A percentile compares a stretch with the other conserved stretches of the same genome.
Evolutionary conservation across 495 filamentous ascomycete species (phyloP).

Genomic region (Aspergillus coremiiformis): DNA sequence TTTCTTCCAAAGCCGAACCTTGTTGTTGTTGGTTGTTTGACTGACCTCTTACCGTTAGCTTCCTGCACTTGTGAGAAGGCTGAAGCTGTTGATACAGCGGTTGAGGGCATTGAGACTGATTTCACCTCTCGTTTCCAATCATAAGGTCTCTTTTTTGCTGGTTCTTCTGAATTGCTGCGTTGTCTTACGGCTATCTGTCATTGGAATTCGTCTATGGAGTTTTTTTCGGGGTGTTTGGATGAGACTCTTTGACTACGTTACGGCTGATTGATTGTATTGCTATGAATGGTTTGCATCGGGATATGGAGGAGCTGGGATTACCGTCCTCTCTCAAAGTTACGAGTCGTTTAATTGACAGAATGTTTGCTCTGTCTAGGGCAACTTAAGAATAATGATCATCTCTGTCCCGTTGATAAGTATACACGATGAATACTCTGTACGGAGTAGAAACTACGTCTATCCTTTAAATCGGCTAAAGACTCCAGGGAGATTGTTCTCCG

Average conservation of each 20-base stretch:
- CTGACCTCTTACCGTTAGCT: slow-evolving; percentile 34
- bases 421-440: background rate
- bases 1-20: slow-evolving; percentile 10
- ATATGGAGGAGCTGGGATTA: too few species aligned
- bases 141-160: background rate
- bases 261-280: background rate
- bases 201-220: background rate
- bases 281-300: background rate
- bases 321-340: too few species aligned
- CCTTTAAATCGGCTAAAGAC: background rate
- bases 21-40: background rate
- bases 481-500: too few species aligned
- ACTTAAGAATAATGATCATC: background rate
- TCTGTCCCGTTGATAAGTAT: background rate
- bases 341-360: background rate
- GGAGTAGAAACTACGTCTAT: background rate
- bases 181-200: background rate
- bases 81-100: slow-evolving; percentile 38
- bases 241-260: background rate
- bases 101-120: slow-evolving; percentile 58
- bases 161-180: background rate
- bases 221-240: background rate
- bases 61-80: slow-evolving; percentile 82
- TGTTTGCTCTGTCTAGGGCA: background rate
- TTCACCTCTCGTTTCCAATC: slow-evolving; percentile 55